These are phyloP conservation scores for Pestalotiopsis fici DNA, from an alignment of 2,329 filamentous ascomycete genomes.

Conservation along the genomic window DNA sequence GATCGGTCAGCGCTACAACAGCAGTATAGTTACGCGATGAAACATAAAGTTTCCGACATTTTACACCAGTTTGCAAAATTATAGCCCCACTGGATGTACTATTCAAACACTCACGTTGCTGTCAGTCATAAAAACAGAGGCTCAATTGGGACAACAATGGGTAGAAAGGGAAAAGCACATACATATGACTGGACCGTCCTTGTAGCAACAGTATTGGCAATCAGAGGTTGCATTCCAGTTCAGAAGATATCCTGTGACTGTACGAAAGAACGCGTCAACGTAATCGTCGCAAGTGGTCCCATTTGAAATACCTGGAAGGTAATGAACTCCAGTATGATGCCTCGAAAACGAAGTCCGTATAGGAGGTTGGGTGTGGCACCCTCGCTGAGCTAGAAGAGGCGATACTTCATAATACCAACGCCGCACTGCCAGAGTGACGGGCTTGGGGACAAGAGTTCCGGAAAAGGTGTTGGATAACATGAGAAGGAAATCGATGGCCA, in stretches of 20 bases:
- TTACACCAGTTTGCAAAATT: slow-evolving; percentile 13
- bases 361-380: slow-evolving; percentile 10
- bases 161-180: slow-evolving; percentile 4
- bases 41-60: slow-evolving; percentile 16
- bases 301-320: background rate
- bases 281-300: slow-evolving; percentile 10
- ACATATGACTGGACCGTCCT: slow-evolving; percentile 19
- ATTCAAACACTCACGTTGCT: background rate
- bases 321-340: background rate
- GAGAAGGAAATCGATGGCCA: slow-evolving; percentile 21
- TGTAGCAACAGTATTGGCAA: slow-evolving; percentile 13
- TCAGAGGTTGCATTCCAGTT: slow-evolving; percentile 4
- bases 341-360: slow-evolving; percentile 9
- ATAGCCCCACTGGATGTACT: background rate
- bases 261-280: slow-evolving; percentile 9
- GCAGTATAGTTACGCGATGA: slow-evolving; percentile 16
- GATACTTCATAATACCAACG: slow-evolving; percentile 19
- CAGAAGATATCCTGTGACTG: slow-evolving; percentile 9
- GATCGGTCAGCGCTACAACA: slow-evolving; percentile 14
- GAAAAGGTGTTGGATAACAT: slow-evolving; percentile 30
- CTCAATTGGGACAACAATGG: background rate
- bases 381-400: slow-evolving; percentile 15
- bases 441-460: slow-evolving; percentile 13
- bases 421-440: slow-evolving; percentile 16
- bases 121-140: background rate